Base-by-base conservation (phyloP, 1,284 basidiomycete genomes). In the Pseudozyma pruni region DNA sequence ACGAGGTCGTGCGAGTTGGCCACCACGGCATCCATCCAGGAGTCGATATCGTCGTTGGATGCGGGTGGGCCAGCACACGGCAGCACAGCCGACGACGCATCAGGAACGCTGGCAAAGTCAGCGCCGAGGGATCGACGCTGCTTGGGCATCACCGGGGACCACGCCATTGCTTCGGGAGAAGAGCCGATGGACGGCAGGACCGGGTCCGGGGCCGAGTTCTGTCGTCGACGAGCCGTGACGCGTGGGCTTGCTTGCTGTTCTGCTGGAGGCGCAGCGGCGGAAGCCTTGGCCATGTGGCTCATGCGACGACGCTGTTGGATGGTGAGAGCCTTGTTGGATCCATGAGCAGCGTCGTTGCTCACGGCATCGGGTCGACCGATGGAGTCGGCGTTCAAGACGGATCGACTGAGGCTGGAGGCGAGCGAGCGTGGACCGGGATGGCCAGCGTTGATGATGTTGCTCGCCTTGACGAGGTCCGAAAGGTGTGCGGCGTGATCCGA, bases 1-100 rank as follows among this genome's bases (percentile, higher is more conserved):
- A 72, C 62, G n/a, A 72, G 62, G 38, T 72, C 69, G 45, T 72
- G 69, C 22, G 69, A 72, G 49, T 72, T 66, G 45, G 51, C 29
- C 0, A 72, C 48, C 11, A 72, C 40, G 10, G 55, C 50, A 19
- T 72, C 69, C 23, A 25, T 62, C 69, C 69, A 72, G 10, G 33
- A 25, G 19, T 54, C 47, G 19, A 33, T 32, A 11, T 46, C 42
- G 14, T 64, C 53, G 0, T 16, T 11, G 8, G 51, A 14, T 3
- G 32, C 14, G 16, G 57, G 57, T 14, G 52, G 7, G 17, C n/a
- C 38, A 14, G 38, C 33, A 23, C n/a, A 56, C 11, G 17, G n/a
- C 38, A 14, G 38, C 33, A 23, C 9, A 4, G 35, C 31, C 1
- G 52, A 4, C 3, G 32, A 19, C 0, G 20, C 10, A 9, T 58